Evolutionary conservation across 2,329 filamentous ascomycete species (phyloP).

Genomic region (Scolecobasidium constrictum): DNA sequence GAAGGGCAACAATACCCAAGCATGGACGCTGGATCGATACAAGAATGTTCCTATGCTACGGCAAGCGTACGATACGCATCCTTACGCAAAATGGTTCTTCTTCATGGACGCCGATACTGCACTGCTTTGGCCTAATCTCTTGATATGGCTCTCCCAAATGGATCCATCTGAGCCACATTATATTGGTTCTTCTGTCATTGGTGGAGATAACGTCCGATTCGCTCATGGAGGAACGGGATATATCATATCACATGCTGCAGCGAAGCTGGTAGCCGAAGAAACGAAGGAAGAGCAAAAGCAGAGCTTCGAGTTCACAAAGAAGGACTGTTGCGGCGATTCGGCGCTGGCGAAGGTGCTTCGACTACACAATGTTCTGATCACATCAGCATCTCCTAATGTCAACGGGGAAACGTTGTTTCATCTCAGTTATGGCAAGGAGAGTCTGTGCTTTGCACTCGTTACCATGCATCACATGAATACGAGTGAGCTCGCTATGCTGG

Average conservation of each 20-base stretch:
- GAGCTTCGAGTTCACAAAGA: neutral
- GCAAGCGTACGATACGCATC: conserved; percentile 23
- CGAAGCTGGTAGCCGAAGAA: conserved; percentile 26
- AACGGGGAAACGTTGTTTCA: conserved; percentile 30
- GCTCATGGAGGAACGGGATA: conserved; percentile 44
- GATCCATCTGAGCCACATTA: conserved; percentile 39
- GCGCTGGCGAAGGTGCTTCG: conserved; percentile 22
- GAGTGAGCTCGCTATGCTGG: conserved; percentile 17
- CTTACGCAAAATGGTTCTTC: conserved; percentile 45
- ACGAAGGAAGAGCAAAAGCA: conserved; percentile 21
- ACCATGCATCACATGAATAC: conserved; percentile 22
- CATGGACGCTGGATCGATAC: conserved; percentile 25
- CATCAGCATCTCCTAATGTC: conserved; percentile 29
- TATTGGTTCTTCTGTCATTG: conserved; percentile 43
- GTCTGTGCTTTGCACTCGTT: conserved; percentile 32
- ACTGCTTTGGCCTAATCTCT: conserved; percentile 40
- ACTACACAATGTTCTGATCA: conserved; percentile 24
- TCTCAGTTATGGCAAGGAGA: conserved; percentile 28
- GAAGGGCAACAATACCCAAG: neutral
- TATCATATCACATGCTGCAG: conserved; percentile 38
- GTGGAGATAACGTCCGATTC: conserved; percentile 39
- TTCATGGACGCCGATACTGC: conserved; percentile 51
- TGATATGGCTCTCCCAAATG: conserved; percentile 42
- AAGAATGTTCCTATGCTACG: conserved; percentile 27
- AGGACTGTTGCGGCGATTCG: conserved; percentile 28